Evolutionary conservation across 805 yeast genomes (phyloP), one percentile per base, ranked within the genome.

Genomic region (Clavispora asparagi): DNA sequence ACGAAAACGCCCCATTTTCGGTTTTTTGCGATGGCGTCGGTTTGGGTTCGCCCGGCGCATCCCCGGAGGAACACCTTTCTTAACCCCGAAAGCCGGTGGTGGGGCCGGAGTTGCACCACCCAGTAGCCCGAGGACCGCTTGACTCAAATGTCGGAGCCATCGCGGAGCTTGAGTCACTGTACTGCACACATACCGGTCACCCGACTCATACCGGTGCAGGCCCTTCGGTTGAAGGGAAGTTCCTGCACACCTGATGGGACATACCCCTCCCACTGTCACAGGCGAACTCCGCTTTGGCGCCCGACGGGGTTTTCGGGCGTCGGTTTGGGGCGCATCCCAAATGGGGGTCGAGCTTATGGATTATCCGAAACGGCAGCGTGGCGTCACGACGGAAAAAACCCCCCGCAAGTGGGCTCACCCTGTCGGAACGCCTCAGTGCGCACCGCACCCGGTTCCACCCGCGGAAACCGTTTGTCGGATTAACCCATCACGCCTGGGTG

Each of bases 401-500:
- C 14, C 14, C 8, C 14, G n/a, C 35, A 6, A n/a, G 17, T 14
- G 35, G 17, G 37, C 9, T 33, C 37, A 33, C 23, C 2, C 13
- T 25, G 9, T 2, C 37, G 37, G 37, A 16, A 32, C 26, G 33
- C 45, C 30, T 12, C 29, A 4, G 29, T 7, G 37, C 45, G 30
- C 40, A 28, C 27, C 28, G 31, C n/a, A 38, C 32, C 46, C 49
- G 49, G 45, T 14, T 32, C 35, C 46, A 39, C 44, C 49, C 49
- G 46, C 17, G 16, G 16, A 11, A 29, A 46, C 43, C 45, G 45
- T 28, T 41, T 16, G 43, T 47, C 50, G 50, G 47, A 43, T 47
- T 41, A 43, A 43, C 42, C 23, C 37, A 35, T 12, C 26, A 33
- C 39, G 42, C 6, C 32, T 2, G 11, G 29, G 6, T 28, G 25